Percentiles rank a stretch among this genome's conserved stretches.
Evolutionary conservation across 2,329 filamentous ascomycete genomes (phyloP).

Genomic region (Metarhizium guizhouense): DNA sequence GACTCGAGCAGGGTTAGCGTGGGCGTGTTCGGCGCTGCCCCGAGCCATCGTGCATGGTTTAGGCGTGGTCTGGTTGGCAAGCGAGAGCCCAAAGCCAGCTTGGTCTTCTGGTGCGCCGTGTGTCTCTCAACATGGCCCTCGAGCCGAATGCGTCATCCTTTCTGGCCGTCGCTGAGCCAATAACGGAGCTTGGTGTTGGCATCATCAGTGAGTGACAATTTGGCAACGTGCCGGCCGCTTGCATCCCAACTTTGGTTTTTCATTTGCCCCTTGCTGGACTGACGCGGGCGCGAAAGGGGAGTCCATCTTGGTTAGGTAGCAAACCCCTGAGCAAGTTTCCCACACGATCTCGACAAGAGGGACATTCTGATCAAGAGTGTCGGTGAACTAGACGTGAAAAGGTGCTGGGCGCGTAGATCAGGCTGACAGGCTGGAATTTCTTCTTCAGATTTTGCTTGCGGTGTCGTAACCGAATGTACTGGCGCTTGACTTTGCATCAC

Average conservation of each 20-base stretch:
- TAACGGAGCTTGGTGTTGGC: background rate
- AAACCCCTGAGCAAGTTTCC: background rate
- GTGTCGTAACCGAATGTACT: background rate
- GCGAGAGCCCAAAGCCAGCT: background rate
- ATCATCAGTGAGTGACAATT: background rate
- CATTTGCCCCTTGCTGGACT: background rate
- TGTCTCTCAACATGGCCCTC: background rate
- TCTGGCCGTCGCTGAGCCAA: background rate
- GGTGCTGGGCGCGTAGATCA: too few relatives aligned
- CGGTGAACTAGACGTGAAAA: background rate
- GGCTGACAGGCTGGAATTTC: background rate
- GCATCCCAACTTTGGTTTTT: background rate
- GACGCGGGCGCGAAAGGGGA: background rate
- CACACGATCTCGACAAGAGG: background rate
- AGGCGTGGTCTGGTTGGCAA: background rate
- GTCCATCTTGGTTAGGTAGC: background rate
- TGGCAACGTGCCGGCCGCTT: background rate
- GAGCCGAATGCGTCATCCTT: background rate
- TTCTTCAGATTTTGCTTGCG: background rate
- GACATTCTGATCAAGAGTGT: background rate
- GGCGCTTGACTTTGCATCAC: background rate
- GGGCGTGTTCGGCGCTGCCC: background rate
- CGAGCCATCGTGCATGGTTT: background rate
- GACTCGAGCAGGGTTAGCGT: background rate
- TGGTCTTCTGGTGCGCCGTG: background rate